A percentile compares a stretch with the other conserved stretches of the same genome.
Conservation (phyloP, 192 early-diverging fungal genomes). For the Backusella tuberculispora region DNA sequence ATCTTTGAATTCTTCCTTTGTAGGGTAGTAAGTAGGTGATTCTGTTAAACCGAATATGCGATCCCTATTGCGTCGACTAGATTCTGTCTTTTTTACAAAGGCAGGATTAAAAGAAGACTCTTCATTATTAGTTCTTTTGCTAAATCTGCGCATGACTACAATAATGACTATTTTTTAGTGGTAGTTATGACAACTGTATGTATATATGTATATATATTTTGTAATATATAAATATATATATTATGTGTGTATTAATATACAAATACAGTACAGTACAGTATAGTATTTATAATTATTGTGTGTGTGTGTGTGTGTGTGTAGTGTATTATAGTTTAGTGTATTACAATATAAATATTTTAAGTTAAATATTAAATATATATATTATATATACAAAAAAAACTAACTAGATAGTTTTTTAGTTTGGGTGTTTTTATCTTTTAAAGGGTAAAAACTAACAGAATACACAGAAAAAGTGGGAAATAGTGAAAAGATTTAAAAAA, state of each 20-base stretch:
- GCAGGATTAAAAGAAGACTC: slow-evolving; percentile 8
- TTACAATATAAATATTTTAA: background rate
- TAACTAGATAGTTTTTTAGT: background rate
- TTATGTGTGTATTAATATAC: background rate
- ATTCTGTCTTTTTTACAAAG: slow-evolving; percentile 2
- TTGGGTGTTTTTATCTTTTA: too few relatives aligned
- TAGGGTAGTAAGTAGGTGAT: slow-evolving; percentile 83
- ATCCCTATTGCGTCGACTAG: background rate
- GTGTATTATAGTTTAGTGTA: background rate
- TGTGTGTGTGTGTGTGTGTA: background rate
- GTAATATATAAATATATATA: background rate
- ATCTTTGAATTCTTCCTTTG: slow-evolving; percentile 78
- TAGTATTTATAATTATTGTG: background rate
- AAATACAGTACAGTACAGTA: too few relatives aligned
- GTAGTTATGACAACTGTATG: background rate
- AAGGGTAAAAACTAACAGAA: too few relatives aligned
- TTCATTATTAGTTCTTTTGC: slow-evolving; percentile 7
- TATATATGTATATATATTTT: background rate
- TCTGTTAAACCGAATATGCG: slow-evolving; percentile 67
- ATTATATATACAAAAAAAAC: background rate
- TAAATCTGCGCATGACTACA: slow-evolving; percentile 15
- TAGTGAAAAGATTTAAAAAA: background rate
- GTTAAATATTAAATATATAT: background rate
- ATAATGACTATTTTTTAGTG: background rate
- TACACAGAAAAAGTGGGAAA: background rate